A percentile compares a stretch with the other conserved stretches of the same genome.
phyloP scores from a whole-genome alignment of 2,329 filamentous ascomycete genomes.

The Hypocreales sp. region DNA sequence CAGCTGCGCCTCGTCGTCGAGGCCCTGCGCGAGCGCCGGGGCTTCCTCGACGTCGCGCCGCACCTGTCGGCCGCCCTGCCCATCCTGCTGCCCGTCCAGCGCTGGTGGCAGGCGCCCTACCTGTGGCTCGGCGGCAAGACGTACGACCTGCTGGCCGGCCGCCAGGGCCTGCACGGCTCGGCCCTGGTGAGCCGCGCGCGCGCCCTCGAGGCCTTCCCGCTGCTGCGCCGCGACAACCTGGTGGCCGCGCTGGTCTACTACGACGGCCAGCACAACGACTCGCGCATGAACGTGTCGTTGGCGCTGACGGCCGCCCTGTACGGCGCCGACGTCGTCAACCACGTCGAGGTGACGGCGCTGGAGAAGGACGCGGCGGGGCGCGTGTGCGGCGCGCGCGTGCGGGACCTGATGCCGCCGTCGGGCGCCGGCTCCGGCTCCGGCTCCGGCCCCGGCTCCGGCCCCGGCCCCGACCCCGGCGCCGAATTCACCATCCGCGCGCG shows the following conservation, averaged over 20 bases:
- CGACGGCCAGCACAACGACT: conserved; percentile 76
- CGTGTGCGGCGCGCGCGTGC: conserved; percentile 47
- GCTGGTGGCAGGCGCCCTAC: conserved; percentile 72
- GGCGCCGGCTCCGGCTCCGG: too few relatives aligned
- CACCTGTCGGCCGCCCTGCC: conserved; percentile 70
- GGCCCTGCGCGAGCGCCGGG: conserved; percentile 67
- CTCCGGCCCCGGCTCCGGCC: conserved; percentile 40
- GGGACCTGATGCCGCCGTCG: conserved; percentile 43
- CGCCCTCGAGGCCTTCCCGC: conserved; percentile 63
- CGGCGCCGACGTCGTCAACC: conserved; percentile 66
- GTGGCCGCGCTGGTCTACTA: conserved; percentile 75
- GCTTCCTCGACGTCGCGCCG: conserved; percentile 69
- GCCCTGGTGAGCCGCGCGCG: conserved; percentile 69
- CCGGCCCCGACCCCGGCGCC: conserved; percentile 40
- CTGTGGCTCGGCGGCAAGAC: conserved; percentile 58
- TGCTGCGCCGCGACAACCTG: conserved; percentile 58
- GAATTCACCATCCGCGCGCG: conserved; percentile 60
- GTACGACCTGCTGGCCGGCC: conserved; percentile 69
- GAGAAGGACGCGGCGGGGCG: conserved; percentile 56
- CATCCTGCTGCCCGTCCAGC: conserved; percentile 69
- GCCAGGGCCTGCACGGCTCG: conserved; percentile 69
- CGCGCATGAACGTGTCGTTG: conserved; percentile 73
- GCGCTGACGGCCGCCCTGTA: conserved; percentile 70
- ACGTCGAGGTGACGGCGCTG: conserved; percentile 62
- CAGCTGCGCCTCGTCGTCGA: conserved; percentile 72